phyloP scores from a whole-genome alignment of 2,329 filamentous ascomycete genomes.

The Chaetothyriales sp. region DNA sequence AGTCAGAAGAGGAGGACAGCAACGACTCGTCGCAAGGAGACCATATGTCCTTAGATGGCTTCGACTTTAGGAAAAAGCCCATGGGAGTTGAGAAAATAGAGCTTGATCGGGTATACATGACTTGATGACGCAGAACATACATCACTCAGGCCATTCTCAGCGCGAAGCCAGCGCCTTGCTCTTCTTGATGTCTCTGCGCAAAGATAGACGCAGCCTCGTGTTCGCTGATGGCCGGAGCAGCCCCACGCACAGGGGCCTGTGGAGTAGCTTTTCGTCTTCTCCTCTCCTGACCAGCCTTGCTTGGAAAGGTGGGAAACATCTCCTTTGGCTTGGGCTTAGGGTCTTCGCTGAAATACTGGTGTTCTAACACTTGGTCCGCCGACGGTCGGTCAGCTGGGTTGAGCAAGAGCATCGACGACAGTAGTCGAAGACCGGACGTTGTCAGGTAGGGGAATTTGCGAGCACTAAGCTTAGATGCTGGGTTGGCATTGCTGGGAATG shows the following conservation, averaged over 20 bases:
- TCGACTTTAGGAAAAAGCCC: background rate
- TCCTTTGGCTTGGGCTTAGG: conserved; percentile 78
- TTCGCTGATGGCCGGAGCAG: conserved; percentile 40
- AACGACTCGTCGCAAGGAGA: background rate
- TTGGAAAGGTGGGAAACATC: conserved; percentile 95
- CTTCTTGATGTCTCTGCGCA: conserved; percentile 19
- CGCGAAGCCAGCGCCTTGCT: conserved; percentile 42
- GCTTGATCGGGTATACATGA: background rate
- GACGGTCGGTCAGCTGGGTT: conserved; percentile 60
- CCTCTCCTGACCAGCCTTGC: conserved; percentile 83
- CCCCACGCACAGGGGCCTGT: conserved; percentile 67
- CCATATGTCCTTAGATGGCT: background rate
- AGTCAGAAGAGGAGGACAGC: background rate
- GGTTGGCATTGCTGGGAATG: conserved; percentile 22
- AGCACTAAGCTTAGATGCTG: conserved; percentile 21
- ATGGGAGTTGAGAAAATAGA: background rate
- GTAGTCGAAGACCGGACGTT: conserved; percentile 53
- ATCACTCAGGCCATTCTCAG: conserved; percentile 43
- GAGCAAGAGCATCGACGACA: conserved; percentile 57
- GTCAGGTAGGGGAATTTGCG: conserved; percentile 73
- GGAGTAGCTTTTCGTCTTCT: conserved; percentile 60
- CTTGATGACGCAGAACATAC: background rate
- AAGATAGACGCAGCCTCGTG: conserved; percentile 60
- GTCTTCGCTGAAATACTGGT: conserved; percentile 78
- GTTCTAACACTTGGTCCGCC: conserved; percentile 59